phyloP scores from a whole-genome alignment of 139 green algal species.

The Deuterostichococcus epilithicus region DNA sequence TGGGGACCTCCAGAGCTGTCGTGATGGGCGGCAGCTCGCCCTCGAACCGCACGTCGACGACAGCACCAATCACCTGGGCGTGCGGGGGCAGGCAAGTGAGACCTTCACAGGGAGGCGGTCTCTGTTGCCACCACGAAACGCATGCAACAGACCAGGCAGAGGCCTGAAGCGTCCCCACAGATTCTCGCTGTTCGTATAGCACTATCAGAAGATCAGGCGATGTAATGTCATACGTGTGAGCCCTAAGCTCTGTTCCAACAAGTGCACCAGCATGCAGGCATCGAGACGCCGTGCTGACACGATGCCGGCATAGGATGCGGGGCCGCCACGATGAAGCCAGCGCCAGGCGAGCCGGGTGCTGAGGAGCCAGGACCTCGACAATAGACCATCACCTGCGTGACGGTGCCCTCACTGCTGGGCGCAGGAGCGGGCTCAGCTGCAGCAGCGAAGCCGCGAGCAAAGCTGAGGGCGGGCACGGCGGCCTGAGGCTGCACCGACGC shows the following conservation, averaged over 20 bases:
- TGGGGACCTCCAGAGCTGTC: conserved; percentile 84
- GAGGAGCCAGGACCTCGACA: too few species aligned
- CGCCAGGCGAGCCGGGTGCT: too few species aligned
- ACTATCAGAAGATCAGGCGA: neutral
- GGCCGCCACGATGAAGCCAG: too few species aligned
- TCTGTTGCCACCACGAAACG: neutral
- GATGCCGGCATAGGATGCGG: too few species aligned
- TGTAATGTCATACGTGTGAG: too few species aligned
- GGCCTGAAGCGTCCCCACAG: neutral
- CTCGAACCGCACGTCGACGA: conserved; percentile 97
- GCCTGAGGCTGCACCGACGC: too few species aligned
- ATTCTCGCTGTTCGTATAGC: neutral
- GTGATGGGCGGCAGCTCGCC: conserved; percentile 92
- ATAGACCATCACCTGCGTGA: conserved; percentile 9
- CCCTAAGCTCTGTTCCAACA: too few species aligned
- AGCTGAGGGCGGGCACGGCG: neutral
- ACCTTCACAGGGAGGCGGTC: neutral
- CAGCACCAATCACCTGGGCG: conserved; percentile 92
- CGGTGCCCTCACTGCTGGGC: conserved; percentile 1
- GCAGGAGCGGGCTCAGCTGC: conserved; percentile 23
- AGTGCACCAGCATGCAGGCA: neutral
- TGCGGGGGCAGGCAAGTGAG: neutral
- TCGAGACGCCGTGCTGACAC: neutral
- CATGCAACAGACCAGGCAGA: neutral
- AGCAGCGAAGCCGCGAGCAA: conserved; percentile 18